Conservation (phyloP, 2,329 filamentous ascomycete species). For the Ophiostoma sp. region DNA sequence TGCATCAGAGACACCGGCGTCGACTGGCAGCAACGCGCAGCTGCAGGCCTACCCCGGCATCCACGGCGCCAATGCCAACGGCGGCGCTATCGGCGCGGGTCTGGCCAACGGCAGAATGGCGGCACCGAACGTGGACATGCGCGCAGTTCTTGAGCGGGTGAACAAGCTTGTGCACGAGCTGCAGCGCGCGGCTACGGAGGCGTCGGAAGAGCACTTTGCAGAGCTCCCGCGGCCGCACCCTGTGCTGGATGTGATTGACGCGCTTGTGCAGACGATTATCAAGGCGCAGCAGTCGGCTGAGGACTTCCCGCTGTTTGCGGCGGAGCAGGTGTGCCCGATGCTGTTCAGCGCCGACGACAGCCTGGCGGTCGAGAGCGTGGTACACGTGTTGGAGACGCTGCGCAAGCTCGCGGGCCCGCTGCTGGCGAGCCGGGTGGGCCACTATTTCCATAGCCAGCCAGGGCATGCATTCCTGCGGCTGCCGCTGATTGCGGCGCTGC, state of each 20-base stretch:
- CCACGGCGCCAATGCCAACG: conserved; percentile 37
- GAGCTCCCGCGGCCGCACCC: conserved; percentile 55
- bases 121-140: conserved; percentile 46
- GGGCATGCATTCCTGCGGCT: conserved; percentile 53
- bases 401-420: conserved; percentile 54
- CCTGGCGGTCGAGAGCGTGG: conserved; percentile 55
- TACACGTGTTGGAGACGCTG: conserved; percentile 57
- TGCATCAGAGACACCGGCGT: background rate
- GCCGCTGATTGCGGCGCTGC: conserved; percentile 52
- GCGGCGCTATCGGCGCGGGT: conserved; percentile 12
- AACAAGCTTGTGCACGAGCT: conserved; percentile 56
- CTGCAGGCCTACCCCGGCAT: conserved; percentile 52
- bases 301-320: conserved; percentile 54
- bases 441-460: conserved; percentile 53
- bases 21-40: conserved; percentile 36
- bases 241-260: conserved; percentile 59
- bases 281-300: conserved; percentile 58
- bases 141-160: conserved; percentile 50
- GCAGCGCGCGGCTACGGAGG: conserved; percentile 48
- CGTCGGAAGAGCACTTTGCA: conserved; percentile 54
- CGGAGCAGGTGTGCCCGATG: conserved; percentile 54
- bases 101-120: conserved; percentile 49
- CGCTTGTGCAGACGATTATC: conserved; percentile 57
- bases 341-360: conserved; percentile 54
- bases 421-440: conserved; percentile 51